Evolutionary conservation across 2,329 filamentous ascomycete species (phyloP).

Genomic region (Mycocentrospora acerina): DNA sequence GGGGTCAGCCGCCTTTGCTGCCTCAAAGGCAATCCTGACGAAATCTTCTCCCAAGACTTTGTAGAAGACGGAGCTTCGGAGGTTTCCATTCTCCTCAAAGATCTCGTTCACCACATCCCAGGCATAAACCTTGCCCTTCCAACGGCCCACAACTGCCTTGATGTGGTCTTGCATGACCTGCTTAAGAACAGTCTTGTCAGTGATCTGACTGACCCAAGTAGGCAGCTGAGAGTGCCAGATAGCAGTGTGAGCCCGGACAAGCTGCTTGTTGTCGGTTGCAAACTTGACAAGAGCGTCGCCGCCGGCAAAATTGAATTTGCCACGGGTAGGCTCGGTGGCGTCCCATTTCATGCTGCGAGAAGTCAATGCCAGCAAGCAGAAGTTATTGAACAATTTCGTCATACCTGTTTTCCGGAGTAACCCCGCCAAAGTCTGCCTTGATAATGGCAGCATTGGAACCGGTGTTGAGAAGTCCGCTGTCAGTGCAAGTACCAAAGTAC

Average conservation of each 20-base stretch:
- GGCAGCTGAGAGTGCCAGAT: conserved; percentile 54
- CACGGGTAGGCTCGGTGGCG: conserved; percentile 51
- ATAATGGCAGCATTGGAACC: conserved; percentile 59
- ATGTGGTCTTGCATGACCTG: conserved; percentile 62
- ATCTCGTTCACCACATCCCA: conserved; percentile 44
- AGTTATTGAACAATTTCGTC: no score
- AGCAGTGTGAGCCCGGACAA: conserved; percentile 13
- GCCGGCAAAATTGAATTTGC: conserved; percentile 56
- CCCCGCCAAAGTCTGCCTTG: conserved; percentile 62
- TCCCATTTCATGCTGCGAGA: conserved; percentile 77
- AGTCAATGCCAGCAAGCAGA: no score
- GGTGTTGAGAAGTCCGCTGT: conserved; percentile 54
- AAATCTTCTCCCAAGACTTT: conserved; percentile 70
- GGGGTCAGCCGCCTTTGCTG: conserved; percentile 67
- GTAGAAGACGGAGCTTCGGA: conserved; percentile 65
- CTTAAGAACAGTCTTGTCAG: conserved; percentile 55
- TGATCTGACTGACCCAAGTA: conserved; percentile 60
- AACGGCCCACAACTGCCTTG: conserved; percentile 58
- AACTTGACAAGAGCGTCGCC: conserved; percentile 33
- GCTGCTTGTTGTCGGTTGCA: conserved; percentile 9
- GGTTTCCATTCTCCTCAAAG: conserved; percentile 56
- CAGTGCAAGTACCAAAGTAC: conserved; percentile 63
- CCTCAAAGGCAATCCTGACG: conserved; percentile 68
- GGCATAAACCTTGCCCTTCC: conserved; percentile 63
- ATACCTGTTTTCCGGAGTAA: conserved; percentile 70